Base-by-base conservation (phyloP, 1,284 basidiomycete species). In the Xerocomus tenax region DNA sequence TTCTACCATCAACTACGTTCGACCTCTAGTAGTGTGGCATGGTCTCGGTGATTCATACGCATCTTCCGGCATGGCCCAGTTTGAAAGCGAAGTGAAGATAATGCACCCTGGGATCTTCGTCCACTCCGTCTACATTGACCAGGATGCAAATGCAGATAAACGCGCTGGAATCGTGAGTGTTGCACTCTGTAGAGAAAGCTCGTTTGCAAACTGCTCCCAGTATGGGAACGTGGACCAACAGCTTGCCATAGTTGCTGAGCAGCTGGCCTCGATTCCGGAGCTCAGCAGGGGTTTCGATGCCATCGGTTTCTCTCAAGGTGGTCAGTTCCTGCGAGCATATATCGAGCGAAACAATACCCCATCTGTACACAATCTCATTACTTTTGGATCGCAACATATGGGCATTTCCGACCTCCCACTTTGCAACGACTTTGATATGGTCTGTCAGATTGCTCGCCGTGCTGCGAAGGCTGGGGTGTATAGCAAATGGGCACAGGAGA, bases 11-110 rank as follows among this genome's bases (percentile, higher is more conserved):
- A 56, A 50, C 16, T 23, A 56, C 5, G 26, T 71, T 36, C 76
- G 87, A 29, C 87, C 91, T 1, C 73, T 97, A 35, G 94, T 96
- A 30, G 72, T 98, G 52, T 98, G 94, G 95, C 95, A 98, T 69
- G 95, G 95, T 6, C 74, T 98, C 39, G 93, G 81, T 12, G 82
- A 87, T 63, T 76, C 78, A 0, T 76, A 85, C 58, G 71, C 72
- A 46, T 83, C 81, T 1, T 67, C 77, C 0, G 85, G 83, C 12
- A 86, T 91, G 73, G 65, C 80, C 42, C 71, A 81, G 46, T 87
- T 95, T 60, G 76, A 79, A 47, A 68, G 73, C 2, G 69, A 78
- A 53, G 78, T 96, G 58, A 76, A 84, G 63, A 69, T 76, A 0
- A 74, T 87, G 21, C 81, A 92, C 66, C 86, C 85, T 0, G 90